Evolutionary conservation across 1,284 basidiomycete species (phyloP).

Genomic region (Cryptococcus deneoformans): DNA sequence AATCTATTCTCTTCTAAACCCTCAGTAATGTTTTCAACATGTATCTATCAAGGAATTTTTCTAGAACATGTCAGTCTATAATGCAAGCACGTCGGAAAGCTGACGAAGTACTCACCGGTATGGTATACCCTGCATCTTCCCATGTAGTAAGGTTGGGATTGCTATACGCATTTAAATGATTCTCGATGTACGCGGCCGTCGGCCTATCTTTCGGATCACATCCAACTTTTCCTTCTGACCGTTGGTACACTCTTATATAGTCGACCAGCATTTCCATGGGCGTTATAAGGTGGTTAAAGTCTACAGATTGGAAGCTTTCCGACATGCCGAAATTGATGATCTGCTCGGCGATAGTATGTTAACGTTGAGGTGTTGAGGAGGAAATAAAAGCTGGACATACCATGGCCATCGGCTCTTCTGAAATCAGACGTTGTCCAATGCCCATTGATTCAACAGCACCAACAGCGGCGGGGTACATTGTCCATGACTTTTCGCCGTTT

Average conservation of each 20-base stretch:
- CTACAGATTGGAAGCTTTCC: slow-evolving; percentile 53
- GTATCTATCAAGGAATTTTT: slow-evolving; percentile 4
- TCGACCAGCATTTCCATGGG: slow-evolving; percentile 73
- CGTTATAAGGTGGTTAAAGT: slow-evolving; percentile 64
- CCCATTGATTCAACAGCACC: slow-evolving; percentile 62
- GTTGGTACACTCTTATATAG: slow-evolving; percentile 77
- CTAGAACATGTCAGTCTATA: neutral
- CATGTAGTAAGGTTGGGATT: slow-evolving; percentile 44
- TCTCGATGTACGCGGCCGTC: slow-evolving; percentile 54
- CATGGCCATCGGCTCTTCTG: slow-evolving; percentile 73
- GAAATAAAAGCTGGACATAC: slow-evolving; percentile 18
- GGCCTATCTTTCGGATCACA: slow-evolving; percentile 79
- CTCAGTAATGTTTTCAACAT: neutral
- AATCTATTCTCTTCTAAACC: too few relatives aligned
- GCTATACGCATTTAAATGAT: slow-evolving; percentile 34
- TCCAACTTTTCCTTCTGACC: slow-evolving; percentile 66
- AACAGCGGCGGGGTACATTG: slow-evolving; percentile 59
- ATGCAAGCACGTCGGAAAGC: neutral
- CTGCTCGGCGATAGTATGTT: slow-evolving; percentile 53
- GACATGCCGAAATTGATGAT: slow-evolving; percentile 67
- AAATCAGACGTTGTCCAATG: slow-evolving; percentile 69
- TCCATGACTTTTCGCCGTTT: slow-evolving; percentile 54
- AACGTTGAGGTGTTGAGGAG: neutral
- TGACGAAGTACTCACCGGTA: slow-evolving; percentile 34
- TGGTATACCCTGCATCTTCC: slow-evolving; percentile 29